Evolutionary conservation across 148 eudicot species (phyloP), one percentile per base, ranked within the genome.

Genomic region (Euryodendron excelsum): DNA sequence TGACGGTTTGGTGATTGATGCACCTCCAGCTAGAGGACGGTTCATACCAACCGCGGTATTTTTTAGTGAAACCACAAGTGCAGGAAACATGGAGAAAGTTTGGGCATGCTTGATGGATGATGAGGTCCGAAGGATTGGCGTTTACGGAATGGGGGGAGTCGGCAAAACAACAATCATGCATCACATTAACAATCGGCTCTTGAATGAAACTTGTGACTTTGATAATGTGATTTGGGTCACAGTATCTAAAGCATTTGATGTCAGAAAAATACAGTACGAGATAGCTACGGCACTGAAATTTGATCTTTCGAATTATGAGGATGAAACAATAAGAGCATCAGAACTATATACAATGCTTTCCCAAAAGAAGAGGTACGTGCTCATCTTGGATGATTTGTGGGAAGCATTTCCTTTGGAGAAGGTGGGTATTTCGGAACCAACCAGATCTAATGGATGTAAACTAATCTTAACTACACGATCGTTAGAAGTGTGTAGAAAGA

Each of bases 101-200:
- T 63, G 68, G 68, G 23, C 31, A 15, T 63, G 39, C 41, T 1
- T 63, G 68, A 63, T 63, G 68, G 36, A 63, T 63, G 68, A 63
- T 63, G 68, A 33, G 11, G 11, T 63, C 5, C 14, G 13, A 31
- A 5, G 20, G 39, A 63, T 63, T 33, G 68, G 68, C 0, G 23
- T 63, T 63, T 63, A 31, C 0, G 45, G 8, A 41, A 2, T 1
- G 45, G 45, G 45, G 45, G 45, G 45, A 41, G 8, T 41, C 45
- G 45, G 68, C 39, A 63, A 63, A 63, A 63, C 68, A 63, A 63
- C 41, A 39, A 31, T 2, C 68, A 63, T 33, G 68, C 34, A 18
- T 20, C 3, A 31, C 10, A 33, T 63, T 33, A 20, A 63, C 68
- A 63, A 63, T 63, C 2, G 0, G 39, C 68, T 63, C 21, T 4